Evolutionary conservation across 1,284 basidiomycete species (phyloP).

Genomic region (Leccinum subatratum): DNA sequence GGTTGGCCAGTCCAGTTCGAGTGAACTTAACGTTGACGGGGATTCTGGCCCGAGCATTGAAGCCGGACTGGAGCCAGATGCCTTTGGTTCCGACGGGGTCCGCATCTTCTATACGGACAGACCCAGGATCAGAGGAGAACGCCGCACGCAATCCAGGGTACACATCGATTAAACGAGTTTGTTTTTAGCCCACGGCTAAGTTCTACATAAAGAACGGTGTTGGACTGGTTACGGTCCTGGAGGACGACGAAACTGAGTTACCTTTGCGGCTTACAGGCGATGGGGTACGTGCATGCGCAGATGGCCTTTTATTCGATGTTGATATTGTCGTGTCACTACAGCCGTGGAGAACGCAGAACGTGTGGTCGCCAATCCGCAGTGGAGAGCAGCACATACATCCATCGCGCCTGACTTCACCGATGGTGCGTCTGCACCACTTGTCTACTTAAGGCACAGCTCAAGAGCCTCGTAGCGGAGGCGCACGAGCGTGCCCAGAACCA

Average conservation of each 20-base stretch:
- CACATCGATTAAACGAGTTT: too few relatives aligned
- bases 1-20: not conserved
- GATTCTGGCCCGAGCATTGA: slow-evolving; percentile 9
- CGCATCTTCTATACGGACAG: too few relatives aligned
- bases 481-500: slow-evolving; percentile 62
- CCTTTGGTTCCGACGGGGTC: slow-evolving; percentile 15
- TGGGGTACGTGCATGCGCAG: slow-evolving; percentile 50
- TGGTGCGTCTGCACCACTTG: slow-evolving; percentile 83
- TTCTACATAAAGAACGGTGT: slow-evolving; percentile 68
- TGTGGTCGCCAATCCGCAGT: slow-evolving; percentile 74
- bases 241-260: slow-evolving; percentile 68
- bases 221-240: slow-evolving; percentile 65
- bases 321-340: slow-evolving; percentile 28
- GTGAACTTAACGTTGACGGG: not conserved
- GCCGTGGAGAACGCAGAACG: slow-evolving; percentile 77
- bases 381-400: slow-evolving; percentile 85
- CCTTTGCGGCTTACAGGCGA: slow-evolving; percentile 84
- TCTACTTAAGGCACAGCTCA: slow-evolving; percentile 88
- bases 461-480: slow-evolving; percentile 74
- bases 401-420: slow-evolving; percentile 83
- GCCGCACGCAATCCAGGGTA: too few relatives aligned
- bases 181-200: slow-evolving; percentile 70
- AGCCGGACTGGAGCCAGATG: not conserved
- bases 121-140: too few relatives aligned
- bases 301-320: slow-evolving; percentile 7